phyloP scores from a whole-genome alignment of 2,329 filamentous ascomycete species.

The Curvularia eragrostidis region DNA sequence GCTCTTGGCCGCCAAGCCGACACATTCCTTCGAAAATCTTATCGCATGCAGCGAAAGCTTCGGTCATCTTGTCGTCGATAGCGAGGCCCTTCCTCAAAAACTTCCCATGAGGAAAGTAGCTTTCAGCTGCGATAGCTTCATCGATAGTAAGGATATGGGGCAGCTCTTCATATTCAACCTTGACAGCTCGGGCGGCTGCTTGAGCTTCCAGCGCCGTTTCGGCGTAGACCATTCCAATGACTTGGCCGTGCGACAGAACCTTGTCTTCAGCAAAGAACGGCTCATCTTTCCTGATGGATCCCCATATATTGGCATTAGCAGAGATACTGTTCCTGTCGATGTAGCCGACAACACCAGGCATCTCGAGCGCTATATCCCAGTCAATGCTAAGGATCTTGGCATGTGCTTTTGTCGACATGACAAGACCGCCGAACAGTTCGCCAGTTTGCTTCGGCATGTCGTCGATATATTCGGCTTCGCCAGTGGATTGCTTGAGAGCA shows the following conservation, averaged over 20 bases:
- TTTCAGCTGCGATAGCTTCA: slow-evolving; percentile 86
- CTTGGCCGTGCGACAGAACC: slow-evolving; percentile 84
- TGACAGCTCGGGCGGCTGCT: slow-evolving; percentile 81
- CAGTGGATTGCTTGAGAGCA: slow-evolving; percentile 88
- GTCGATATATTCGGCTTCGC: slow-evolving; percentile 93
- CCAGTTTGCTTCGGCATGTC: slow-evolving; percentile 86
- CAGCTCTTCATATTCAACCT: slow-evolving; percentile 85
- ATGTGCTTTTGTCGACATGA: slow-evolving; percentile 85
- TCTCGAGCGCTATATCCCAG: slow-evolving; percentile 74
- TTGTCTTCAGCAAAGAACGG: slow-evolving; percentile 89
- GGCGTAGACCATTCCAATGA: slow-evolving; percentile 87
- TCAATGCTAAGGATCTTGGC: slow-evolving; percentile 85
- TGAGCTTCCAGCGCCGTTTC: slow-evolving; percentile 77
- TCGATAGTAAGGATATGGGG: slow-evolving; percentile 90
- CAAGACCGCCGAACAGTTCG: slow-evolving; percentile 84
- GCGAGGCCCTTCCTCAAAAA: slow-evolving; percentile 77
- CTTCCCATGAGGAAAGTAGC: slow-evolving; percentile 80
- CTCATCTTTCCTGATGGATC: slow-evolving; percentile 81
- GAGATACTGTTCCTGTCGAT: slow-evolving; percentile 84
- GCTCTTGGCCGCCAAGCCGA: slow-evolving; percentile 92
- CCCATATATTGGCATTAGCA: slow-evolving; percentile 85
- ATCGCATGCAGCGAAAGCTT: slow-evolving; percentile 77
- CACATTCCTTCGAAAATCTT: slow-evolving; percentile 82
- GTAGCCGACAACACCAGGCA: slow-evolving; percentile 84
- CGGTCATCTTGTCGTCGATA: slow-evolving; percentile 62